Base-by-base conservation (phyloP, 1,284 basidiomycete genomes). In the Ceratobasidium sp. region DNA sequence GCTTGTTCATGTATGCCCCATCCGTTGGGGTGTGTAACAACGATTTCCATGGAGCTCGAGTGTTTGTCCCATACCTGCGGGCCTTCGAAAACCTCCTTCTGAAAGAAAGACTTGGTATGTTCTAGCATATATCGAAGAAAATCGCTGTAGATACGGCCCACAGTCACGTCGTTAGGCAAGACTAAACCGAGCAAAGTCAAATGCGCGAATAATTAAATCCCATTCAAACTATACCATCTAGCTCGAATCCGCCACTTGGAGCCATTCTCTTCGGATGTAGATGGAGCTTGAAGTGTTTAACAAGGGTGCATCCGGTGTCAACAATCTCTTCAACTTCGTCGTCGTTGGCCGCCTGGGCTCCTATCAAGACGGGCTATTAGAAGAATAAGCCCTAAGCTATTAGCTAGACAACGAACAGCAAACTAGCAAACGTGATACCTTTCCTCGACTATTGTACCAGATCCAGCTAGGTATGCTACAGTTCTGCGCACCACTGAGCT, bases 21-120 rank as follows among this genome's bases (percentile, higher is more conserved):
- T 1, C 78, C 78, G 28, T 77, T 78, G 0, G 80, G 80, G n/a
- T 78, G 79, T 3, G 80, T 59, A 17, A 80, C 56, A 5, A 80
- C 48, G 28, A 80, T 26, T 15, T 70, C 59, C 57, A 77, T 59
- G 1, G 61, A 4, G 5, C 50, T n/a, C 10, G 38, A 20, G n/a
- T 79, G 52, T 7, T 52, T 20, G 12, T 38, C 23, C 79, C 78
- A 78, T 50, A 77, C 61, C 20, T 44, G 23, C 6, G 20, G 20
- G 7, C 80, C 79, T 33, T 75, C 56, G 20, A 66, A 10, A 1
- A 77, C 65, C 2, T 59, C 76, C 9, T 74, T 56, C n/a, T 75
- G 62, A 33, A 80, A 80, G 42, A 42, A 68, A 5, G 23, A 15
- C 40, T 64, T 61, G 0, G 79, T 78, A 44, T 80, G 61, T 28